Conservation (phyloP, 345 rosid genomes). For the Euphorbia pulcherrima region DNA sequence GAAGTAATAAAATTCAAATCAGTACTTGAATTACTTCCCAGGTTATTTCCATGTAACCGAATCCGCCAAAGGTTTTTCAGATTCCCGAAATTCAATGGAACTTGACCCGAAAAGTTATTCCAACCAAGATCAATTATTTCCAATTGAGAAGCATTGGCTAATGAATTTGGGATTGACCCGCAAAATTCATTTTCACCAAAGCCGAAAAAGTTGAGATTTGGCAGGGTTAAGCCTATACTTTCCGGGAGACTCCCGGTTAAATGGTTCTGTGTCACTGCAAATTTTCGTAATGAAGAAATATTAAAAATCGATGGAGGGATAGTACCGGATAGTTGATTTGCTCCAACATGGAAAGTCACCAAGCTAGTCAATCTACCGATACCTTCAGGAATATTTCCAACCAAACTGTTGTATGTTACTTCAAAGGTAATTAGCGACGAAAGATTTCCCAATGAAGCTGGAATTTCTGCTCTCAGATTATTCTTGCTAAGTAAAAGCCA, state of each 20-base stretch:
- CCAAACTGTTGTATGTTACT: not conserved
- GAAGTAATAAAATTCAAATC: constrained; percentile 20
- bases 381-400: constrained; percentile 20
- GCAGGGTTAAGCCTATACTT: constrained; percentile 19
- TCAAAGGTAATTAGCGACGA: not conserved
- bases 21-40: constrained; percentile 15
- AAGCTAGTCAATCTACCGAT: constrained; percentile 12
- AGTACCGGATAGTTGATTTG: constrained; percentile 17
- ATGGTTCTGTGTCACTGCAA: not conserved
- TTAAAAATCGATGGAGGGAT: constrained; percentile 27
- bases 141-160: constrained; percentile 3
- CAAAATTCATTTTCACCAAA: constrained; percentile 21
- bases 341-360: not conserved
- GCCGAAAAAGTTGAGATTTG: not conserved
- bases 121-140: constrained; percentile 5
- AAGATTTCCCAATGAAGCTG: constrained; percentile 19
- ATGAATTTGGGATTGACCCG: constrained; percentile 21
- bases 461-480: constrained; percentile 17
- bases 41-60: constrained; percentile 8
- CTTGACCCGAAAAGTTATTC: constrained; percentile 5
- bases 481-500: constrained; percentile 10
- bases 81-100: not conserved
- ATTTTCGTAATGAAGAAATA: constrained; percentile 4
- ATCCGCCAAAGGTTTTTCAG: constrained; percentile 15
- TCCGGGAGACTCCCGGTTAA: constrained; percentile 15